Base-by-base conservation (phyloP, 2,329 filamentous ascomycete genomes). In the Cryphonectria radicalis region DNA sequence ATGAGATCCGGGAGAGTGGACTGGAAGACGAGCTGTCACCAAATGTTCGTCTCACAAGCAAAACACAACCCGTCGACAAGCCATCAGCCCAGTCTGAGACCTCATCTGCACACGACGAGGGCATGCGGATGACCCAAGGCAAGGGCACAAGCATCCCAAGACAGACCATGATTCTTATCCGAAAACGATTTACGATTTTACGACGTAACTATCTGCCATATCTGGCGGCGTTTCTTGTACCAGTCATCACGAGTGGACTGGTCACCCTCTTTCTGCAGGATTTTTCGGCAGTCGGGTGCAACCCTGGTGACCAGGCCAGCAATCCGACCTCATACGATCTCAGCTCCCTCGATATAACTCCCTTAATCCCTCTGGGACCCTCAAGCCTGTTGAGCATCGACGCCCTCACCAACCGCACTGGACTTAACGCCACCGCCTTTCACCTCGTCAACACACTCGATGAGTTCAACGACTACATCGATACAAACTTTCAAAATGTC, bases 161-260 rank as follows among this genome's bases (percentile, higher is more conserved):
- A 74, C 95, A 98, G 82, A 89, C 89, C 0, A 83, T 85, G 77
- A 91, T 97, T 1, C 83, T 98, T 8, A 93, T 97, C 79, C 82
- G 85, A 68, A 98, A 98, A 80, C 88, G 95, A 42, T 82, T 89
- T 71, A 94, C 90, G 0, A 91, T 98, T 50, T 84, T 97, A 67
- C 91, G 91, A 76, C 87, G 91, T 50, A 97, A 95, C 77, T 92
- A 90, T 80, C 84, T 95, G 63, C 92, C 94, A 0, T 94, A 94
- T 70, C 77, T 91, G 10, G 89, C 90, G 2, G 94, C 93, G 0
- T 85, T 97, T 53, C 75, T 94, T 0, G 89, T 97, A 17, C 95
- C 95, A 0, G 88, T 98, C 68, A 84, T 94, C 70, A 92, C 93
- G 0, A 92, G 93, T 25, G 93, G 91, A 0, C 82, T 97, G 22